Conservation (phyloP, 305 asterid species). For the Andrographis paniculata region DNA sequence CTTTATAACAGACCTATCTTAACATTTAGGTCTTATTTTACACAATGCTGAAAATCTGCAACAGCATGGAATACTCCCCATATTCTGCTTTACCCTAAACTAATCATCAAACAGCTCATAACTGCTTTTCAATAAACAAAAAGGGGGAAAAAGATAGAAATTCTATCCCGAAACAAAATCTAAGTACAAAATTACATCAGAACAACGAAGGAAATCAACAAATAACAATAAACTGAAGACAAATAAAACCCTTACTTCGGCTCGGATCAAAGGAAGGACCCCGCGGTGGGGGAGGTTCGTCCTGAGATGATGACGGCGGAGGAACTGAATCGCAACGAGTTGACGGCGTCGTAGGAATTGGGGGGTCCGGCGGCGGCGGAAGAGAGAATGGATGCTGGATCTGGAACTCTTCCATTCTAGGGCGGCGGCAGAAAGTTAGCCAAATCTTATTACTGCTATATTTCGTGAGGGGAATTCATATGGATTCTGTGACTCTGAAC, state of each 20-base stretch:
- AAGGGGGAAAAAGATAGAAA: no score
- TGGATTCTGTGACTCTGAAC: no score
- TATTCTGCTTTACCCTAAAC: background rate
- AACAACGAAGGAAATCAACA: background rate
- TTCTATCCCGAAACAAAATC: no score
- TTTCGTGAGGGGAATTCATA: no score
- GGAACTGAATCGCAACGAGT: slow-evolving; percentile 24
- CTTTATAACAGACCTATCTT: slow-evolving; percentile 2
- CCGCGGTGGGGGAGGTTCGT: slow-evolving; percentile 25
- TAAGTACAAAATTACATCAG: background rate
- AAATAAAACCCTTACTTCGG: slow-evolving; percentile 35
- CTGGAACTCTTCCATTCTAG: slow-evolving; percentile 41
- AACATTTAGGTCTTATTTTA: background rate
- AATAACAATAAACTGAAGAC: background rate
- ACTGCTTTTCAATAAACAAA: background rate
- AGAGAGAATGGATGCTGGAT: slow-evolving; percentile 45
- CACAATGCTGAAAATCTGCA: slow-evolving; percentile 1
- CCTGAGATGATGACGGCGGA: slow-evolving; percentile 21
- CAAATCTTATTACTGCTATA: no score
- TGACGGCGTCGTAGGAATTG: slow-evolving; percentile 28
- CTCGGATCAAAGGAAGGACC: slow-evolving; percentile 59
- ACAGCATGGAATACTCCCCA: slow-evolving; percentile 5
- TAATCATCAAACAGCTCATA: background rate
- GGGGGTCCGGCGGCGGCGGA: slow-evolving; percentile 53
- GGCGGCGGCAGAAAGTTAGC: no score